A percentile compares a stretch with the other conserved stretches of the same genome.
These are phyloP conservation scores for Pythium dissimile DNA, from an alignment of 352 stramenopile genomes.

Conservation along the genomic window DNA sequence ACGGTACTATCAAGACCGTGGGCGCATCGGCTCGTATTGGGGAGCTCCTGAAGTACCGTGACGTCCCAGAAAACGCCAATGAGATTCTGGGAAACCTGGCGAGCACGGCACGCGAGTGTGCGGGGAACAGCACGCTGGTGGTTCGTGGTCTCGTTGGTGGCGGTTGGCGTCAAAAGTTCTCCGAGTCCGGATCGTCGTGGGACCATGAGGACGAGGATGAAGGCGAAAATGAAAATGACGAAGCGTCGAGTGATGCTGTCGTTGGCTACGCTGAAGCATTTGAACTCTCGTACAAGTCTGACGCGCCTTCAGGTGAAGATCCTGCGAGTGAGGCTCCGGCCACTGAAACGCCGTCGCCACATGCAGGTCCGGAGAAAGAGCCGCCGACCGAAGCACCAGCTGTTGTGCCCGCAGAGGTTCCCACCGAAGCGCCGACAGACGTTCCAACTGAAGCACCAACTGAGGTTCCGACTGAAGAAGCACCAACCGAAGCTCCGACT, in stretches of 20 bases:
- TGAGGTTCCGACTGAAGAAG: neutral
- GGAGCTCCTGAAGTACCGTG: constrained; percentile 17
- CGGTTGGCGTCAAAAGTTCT: constrained; percentile 25
- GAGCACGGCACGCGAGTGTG: constrained; percentile 16
- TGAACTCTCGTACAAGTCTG: constrained; percentile 17
- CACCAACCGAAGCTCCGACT: neutral
- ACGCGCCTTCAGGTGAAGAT: neutral
- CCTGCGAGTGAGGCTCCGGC: neutral
- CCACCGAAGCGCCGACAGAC: neutral
- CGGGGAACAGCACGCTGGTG: constrained; percentile 14
- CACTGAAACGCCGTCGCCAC: constrained; percentile 5
- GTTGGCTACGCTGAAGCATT: constrained; percentile 29
- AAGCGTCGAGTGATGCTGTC: constrained; percentile 4
- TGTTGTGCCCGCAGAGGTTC: neutral
- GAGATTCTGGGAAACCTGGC: constrained; percentile 12
- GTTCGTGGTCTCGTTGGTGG: constrained; percentile 26
- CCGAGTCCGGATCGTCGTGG: constrained; percentile 9
- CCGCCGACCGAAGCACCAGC: neutral
- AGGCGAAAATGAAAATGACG: constrained; percentile 4
- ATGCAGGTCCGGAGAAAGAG: neutral
- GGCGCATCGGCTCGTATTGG: constrained; percentile 14
- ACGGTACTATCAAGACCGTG: constrained; percentile 17
- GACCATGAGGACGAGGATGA: neutral
- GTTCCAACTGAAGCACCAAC: neutral
- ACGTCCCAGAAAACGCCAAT: constrained; percentile 21